Percentiles rank a stretch among this genome's conserved stretches.
Conservation (phyloP, 2,329 filamentous ascomycete species). For the Talaromyces sp. region DNA sequence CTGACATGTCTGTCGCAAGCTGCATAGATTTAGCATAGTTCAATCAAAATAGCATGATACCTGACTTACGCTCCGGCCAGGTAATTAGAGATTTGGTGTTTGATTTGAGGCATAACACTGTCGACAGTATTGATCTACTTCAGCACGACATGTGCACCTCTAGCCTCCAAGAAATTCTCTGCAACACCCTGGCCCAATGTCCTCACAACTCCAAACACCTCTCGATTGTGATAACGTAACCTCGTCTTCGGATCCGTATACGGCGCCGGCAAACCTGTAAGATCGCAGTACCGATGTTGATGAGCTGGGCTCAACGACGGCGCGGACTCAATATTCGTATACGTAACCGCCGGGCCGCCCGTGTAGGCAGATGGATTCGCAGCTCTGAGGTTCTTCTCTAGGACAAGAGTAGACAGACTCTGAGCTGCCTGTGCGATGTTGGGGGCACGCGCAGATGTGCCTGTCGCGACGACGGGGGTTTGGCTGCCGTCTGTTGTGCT, state of each 20-base stretch:
- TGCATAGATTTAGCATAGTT: background rate
- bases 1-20: constrained; percentile 56
- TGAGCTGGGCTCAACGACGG: constrained; percentile 76
- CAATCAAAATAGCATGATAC: background rate
- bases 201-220: constrained; percentile 82
- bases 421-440: constrained; percentile 89
- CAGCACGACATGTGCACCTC: constrained; percentile 87
- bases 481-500: constrained; percentile 39
- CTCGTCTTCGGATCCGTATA: constrained; percentile 96
- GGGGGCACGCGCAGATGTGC: constrained; percentile 48
- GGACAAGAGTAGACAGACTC: constrained; percentile 78
- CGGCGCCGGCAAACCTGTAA: constrained; percentile 85
- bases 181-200: constrained; percentile 75
- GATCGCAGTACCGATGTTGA: constrained; percentile 88
- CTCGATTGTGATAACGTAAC: constrained; percentile 85
- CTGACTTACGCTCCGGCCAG: background rate
- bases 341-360: constrained; percentile 70
- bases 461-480: constrained; percentile 44
- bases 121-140: constrained; percentile 55
- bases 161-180: constrained; percentile 83
- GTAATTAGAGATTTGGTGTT: background rate
- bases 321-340: constrained; percentile 94
- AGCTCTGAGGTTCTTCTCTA: constrained; percentile 68
- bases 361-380: constrained; percentile 30
- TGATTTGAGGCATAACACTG: background rate